Evolutionary conservation across 164 flowering plant species (phyloP), one percentile per base, ranked within the genome.

Genomic region (Houttuynia cordata): DNA sequence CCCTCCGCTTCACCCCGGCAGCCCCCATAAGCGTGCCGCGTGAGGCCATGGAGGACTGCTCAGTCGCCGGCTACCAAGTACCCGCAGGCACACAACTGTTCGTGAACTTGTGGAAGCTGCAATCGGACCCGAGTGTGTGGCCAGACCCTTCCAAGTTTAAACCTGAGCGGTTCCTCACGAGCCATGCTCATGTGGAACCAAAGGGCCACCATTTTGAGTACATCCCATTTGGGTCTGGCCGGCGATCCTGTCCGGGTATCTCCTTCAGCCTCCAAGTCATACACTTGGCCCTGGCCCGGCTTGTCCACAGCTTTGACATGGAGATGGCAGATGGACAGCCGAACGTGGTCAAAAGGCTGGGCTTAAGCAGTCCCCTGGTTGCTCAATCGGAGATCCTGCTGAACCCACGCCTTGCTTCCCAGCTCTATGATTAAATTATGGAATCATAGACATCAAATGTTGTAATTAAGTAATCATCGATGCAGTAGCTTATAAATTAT

Each of bases 241-340:
- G 91, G 52, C 75, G 96, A 58, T 81, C 83, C 80, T 89, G 96
- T 63, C 91, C 96, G 0, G 94, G 89, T 0, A 78, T 78, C 51
- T 41, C 59, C 21, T 69, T 82, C 0, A 89, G 85, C 0, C 64
- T 83, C 0, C 86, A 85, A 60, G 77, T 86, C 56, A 80, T 89
- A 17, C 64, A 64, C 17, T 22, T 63, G 18, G 57, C 57, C 5
- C 60, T 69, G 4, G 71, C 68, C 5, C 61, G 62, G 56, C 34
- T 61, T 13, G 22, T 65, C 17, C 64, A 64, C 13, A 49, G 65
- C 10, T 69, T 68, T 17, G 62, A 63, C 17, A 45, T 45, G 49
- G 49, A 45, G 13, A 1, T 45, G 49, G 15, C 0, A 7, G 49
- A 45, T 45, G 49, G 13, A 45, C 49, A 45, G 12, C 12, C 49